phyloP scores from a whole-genome alignment of 257 asterid species.

The Lycium ferocissimum region DNA sequence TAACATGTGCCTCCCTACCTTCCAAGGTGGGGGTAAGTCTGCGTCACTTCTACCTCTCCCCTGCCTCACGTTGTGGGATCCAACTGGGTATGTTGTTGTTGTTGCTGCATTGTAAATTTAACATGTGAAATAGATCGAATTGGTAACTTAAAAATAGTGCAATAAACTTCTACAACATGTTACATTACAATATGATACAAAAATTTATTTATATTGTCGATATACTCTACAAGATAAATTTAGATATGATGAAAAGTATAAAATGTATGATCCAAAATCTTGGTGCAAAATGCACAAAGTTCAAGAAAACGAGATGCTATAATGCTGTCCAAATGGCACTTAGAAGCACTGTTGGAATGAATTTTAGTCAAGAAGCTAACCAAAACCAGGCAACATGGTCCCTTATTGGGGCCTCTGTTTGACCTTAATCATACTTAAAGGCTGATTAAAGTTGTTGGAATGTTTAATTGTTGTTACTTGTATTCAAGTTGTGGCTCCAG shows the following conservation, averaged over 20 bases:
- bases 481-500: background rate
- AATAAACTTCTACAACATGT: background rate
- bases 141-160: background rate
- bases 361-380: background rate
- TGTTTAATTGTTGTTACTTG: background rate
- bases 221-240: background rate
- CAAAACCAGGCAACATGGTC: background rate
- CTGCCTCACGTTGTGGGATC: too few relatives aligned
- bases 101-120: background rate
- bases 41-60: too few relatives aligned
- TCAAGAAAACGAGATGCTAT: background rate
- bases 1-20: too few relatives aligned
- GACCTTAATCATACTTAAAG: background rate
- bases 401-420: background rate
- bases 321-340: conserved; percentile 24
- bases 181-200: background rate
- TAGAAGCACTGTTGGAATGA: background rate
- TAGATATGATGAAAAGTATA: background rate
- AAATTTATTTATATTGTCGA: background rate
- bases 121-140: background rate
- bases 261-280: conserved; percentile 14
- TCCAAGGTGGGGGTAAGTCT: too few relatives aligned
- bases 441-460: background rate
- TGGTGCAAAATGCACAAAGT: background rate
- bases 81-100: too few relatives aligned